These are phyloP conservation scores for Nicotiana obtusifolia DNA, from an alignment of 257 asterid species.

Conservation along the genomic window DNA sequence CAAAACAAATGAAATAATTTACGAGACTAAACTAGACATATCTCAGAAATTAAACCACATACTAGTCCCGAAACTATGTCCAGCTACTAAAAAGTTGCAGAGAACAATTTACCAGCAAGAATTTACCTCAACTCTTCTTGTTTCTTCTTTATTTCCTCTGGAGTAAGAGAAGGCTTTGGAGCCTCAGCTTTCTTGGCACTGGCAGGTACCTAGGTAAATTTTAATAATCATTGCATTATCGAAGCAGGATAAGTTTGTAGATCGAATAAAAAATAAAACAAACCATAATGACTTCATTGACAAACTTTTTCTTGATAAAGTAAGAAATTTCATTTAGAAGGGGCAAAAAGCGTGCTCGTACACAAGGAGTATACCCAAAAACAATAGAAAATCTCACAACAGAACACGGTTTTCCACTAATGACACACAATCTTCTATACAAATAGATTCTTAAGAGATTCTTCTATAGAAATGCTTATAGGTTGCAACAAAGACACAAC, in stretches of 20 bases:
- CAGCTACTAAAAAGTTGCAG: background rate
- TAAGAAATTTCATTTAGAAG: no score
- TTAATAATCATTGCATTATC: background rate
- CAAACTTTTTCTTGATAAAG: background rate
- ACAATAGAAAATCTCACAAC: no score
- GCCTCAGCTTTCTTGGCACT: constrained; percentile 51
- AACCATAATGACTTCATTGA: background rate
- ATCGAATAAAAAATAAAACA: background rate
- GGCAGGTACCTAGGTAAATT: constrained; percentile 52
- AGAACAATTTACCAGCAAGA: background rate
- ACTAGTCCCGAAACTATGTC: background rate
- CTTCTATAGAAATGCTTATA: background rate
- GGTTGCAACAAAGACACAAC: background rate
- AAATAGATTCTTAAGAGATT: background rate
- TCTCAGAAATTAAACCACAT: background rate
- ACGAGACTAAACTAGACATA: background rate
- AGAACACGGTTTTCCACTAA: no score
- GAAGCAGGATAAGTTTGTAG: background rate
- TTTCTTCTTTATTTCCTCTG: constrained; percentile 71
- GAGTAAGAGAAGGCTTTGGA: constrained; percentile 68
- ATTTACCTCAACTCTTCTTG: constrained; percentile 65
- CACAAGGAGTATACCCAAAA: no score
- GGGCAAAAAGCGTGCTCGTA: no score
- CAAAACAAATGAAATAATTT: background rate
- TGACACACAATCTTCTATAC: no score